Percentiles rank a stretch among this genome's conserved stretches.
These are phyloP conservation scores for Podospora comata DNA, from an alignment of 495 filamentous ascomycete genomes.

Conservation along the genomic window DNA sequence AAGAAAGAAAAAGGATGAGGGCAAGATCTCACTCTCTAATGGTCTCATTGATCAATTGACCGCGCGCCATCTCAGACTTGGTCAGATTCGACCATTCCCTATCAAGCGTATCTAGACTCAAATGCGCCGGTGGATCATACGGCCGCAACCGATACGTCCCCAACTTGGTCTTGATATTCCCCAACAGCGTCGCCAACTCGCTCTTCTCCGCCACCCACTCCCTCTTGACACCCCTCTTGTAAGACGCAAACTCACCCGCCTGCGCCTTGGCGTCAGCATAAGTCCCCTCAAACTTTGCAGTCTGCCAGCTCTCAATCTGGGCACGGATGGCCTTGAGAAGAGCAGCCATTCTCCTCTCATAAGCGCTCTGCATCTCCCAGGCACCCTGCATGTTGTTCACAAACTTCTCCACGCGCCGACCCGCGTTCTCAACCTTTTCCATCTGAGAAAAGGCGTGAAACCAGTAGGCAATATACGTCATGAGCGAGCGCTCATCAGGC, in stretches of 20 bases:
- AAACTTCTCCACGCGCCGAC: slow-evolving; percentile 95
- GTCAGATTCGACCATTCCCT: slow-evolving; percentile 75
- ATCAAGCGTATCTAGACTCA: slow-evolving; percentile 77
- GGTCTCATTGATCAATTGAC: slow-evolving; percentile 93
- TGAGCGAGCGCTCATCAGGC: slow-evolving; percentile 91
- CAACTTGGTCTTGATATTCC: slow-evolving; percentile 99
- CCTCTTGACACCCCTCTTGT: slow-evolving; percentile 85
- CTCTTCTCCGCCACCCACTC: slow-evolving; percentile 97
- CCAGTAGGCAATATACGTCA: slow-evolving; percentile 99
- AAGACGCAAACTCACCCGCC: slow-evolving; percentile 70
- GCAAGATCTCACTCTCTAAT: slow-evolving; percentile 71
- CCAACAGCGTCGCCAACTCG: slow-evolving; percentile 84
- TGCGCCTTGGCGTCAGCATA: slow-evolving; percentile 93
- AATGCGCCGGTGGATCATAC: slow-evolving; percentile 81
- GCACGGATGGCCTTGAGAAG: slow-evolving; percentile 69
- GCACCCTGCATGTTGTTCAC: slow-evolving; percentile 98
- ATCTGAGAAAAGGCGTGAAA: slow-evolving; percentile 99
- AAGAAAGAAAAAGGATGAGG: neutral
- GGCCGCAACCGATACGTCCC: slow-evolving; percentile 87
- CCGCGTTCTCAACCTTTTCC: slow-evolving; percentile 96
- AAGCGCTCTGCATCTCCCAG: slow-evolving; percentile 98
- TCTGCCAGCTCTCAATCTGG: slow-evolving; percentile 71
- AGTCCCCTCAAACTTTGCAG: slow-evolving; percentile 79
- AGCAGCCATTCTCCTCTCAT: slow-evolving; percentile 80
- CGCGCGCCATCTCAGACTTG: slow-evolving; percentile 76